Evolutionary conservation across 352 stramenopile species (phyloP), one percentile per base, ranked within the genome.

Genomic region (Aphanomyces cochlioides): DNA sequence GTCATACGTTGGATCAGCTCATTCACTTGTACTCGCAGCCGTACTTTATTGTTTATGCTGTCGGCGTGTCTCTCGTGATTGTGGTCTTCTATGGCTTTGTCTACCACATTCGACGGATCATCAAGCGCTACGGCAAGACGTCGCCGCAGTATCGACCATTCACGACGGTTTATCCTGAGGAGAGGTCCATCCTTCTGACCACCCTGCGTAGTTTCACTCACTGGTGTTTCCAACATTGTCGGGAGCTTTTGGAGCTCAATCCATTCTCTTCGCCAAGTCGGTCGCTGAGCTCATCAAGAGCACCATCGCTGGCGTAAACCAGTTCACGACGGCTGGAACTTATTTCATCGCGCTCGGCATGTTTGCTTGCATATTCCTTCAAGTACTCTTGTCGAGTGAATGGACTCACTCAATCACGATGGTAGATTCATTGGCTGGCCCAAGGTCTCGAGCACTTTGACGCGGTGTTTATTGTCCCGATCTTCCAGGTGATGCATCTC

Each of bases 361-460:
- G 88, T 78, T 95, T 36, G 47, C 65, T 4, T 93, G 85, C 21
- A 88, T 94, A 19, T 90, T 93, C 59, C 79, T 96, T 69, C 92
- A 87, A 69, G 75, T 81, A 36, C 28, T 7, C 47, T 1, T n/a
- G 19, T 1, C 17, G 13, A 10, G 8, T 13, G 15, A 65, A 65
- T 65, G 7, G 57, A 28, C 47, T 48, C 37, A 21, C 50, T 58
- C 37, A 38, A 34, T 38, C 1, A 10, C 50, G 50, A 58, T 37
- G 19, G 28, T 64, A 92, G 80, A 90, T 97, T 40, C 82, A 95
- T 60, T 91, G 89, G 81, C 89, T 97, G 39, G 90, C 90, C 5
- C 73, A 84, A 28, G 89, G 88, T 0, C 77, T 97, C 17, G 79
- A 91, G 59, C 77, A 78, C 10, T 96, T 96, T 50, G 89, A 96